Percentiles rank a stretch among this genome's conserved stretches.
phyloP scores from a whole-genome alignment of 805 yeast species.

The Phaffomyces opuntiae region DNA sequence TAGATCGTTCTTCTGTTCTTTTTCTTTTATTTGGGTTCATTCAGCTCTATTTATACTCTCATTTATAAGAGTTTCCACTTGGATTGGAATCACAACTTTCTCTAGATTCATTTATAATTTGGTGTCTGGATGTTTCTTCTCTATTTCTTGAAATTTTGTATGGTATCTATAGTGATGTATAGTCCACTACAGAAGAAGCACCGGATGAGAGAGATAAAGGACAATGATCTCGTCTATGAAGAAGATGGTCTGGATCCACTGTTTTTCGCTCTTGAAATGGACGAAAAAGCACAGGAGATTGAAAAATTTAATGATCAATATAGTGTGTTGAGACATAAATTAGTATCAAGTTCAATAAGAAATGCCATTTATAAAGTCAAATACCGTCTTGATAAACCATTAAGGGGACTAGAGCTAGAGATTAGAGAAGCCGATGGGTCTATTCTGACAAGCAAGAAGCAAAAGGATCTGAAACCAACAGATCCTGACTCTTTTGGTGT shows the following conservation, averaged over 20 bases:
- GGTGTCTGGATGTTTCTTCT: no score
- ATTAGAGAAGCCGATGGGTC: conserved; percentile 11
- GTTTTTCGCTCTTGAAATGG: conserved; percentile 7
- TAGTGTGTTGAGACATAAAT: conserved; percentile 28
- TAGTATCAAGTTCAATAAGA: conserved; percentile 36
- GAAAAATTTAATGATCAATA: conserved; percentile 7
- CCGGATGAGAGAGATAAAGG: conserved; percentile 4
- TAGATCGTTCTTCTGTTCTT: neutral
- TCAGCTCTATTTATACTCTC: no score
- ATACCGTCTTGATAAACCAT: conserved; percentile 12
- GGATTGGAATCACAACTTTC: no score
- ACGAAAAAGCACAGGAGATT: neutral
- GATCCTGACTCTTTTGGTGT: conserved; percentile 19
- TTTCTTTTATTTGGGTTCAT: no score
- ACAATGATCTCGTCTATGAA: neutral
- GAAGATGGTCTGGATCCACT: neutral
- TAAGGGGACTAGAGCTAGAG: conserved; percentile 14
- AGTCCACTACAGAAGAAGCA: neutral
- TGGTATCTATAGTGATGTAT: no score
- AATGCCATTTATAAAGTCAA: conserved; percentile 27
- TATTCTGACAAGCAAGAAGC: conserved; percentile 14
- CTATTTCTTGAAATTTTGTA: no score
- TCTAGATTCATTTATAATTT: no score
- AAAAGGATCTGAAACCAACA: conserved; percentile 14
- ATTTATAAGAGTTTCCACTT: no score